Evolutionary conservation across 768 basidiomycete genomes (phyloP).

Genomic region (Pholiota conissans): DNA sequence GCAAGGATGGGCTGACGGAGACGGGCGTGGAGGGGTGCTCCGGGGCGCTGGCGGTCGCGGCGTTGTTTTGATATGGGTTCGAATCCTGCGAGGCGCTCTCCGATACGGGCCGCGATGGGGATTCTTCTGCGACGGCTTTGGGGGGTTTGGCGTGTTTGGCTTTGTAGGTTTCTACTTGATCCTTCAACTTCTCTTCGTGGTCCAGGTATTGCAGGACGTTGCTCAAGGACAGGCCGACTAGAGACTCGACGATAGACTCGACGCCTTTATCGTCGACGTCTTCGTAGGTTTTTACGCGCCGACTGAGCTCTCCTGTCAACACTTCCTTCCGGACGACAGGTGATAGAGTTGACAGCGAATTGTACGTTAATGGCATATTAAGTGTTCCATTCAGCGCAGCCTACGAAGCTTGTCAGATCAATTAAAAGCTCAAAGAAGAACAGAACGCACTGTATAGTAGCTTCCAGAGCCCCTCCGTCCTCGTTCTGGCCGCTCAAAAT

Average conservation of each 20-base stretch:
- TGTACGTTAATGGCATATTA: conserved; percentile 84
- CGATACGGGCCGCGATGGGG: conserved; percentile 45
- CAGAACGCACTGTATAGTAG: conserved; percentile 70
- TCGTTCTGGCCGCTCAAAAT: conserved; percentile 61
- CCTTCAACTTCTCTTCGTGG: conserved; percentile 62
- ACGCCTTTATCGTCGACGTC: conserved; percentile 56
- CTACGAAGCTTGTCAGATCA: conserved; percentile 33
- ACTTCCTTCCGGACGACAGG: conserved; percentile 89
- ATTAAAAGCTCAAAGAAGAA: not conserved
- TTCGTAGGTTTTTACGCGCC: conserved; percentile 64
- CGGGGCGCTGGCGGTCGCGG: conserved; percentile 85
- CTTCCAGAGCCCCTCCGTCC: conserved; percentile 81
- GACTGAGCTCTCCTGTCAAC: conserved; percentile 77
- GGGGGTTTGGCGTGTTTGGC: conserved; percentile 30
- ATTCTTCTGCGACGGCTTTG: conserved; percentile 32
- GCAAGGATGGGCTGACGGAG: conserved; percentile 71
- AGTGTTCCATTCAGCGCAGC: conserved; percentile 81
- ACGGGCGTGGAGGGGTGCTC: conserved; percentile 88
- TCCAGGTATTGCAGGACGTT: conserved; percentile 80
- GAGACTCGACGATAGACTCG: conserved; percentile 66
- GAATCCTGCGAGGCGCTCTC: conserved; percentile 61
- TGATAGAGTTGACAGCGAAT: conserved; percentile 77
- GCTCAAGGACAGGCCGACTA: conserved; percentile 68
- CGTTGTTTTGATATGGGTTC: conserved; percentile 63
- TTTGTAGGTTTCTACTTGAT: conserved; percentile 53